Evolutionary conservation across 192 early-diverging fungal species (phyloP).

Genomic region (Podila clonocystis): DNA sequence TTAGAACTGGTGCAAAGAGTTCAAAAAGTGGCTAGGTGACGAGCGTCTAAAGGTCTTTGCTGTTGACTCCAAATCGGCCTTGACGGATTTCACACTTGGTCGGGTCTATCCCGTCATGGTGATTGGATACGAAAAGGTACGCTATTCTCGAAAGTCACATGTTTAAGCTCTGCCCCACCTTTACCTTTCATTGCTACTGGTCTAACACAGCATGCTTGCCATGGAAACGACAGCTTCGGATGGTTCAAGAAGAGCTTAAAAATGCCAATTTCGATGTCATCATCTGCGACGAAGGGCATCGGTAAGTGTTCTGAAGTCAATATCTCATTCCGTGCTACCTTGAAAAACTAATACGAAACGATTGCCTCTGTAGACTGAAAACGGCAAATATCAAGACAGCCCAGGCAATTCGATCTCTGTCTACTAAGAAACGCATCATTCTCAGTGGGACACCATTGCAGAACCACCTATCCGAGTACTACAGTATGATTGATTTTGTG

Average conservation of each 20-base stretch:
- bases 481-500: conserved; percentile 59
- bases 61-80: conserved; percentile 54
- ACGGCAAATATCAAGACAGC: conserved; percentile 57
- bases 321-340: not conserved
- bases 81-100: conserved; percentile 55
- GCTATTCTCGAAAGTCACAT: not conserved
- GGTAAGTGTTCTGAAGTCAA: not conserved
- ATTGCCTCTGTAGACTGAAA: conserved; percentile 47
- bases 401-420: conserved; percentile 44
- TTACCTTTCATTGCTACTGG: too few relatives aligned
- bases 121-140: conserved; percentile 61
- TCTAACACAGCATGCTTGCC: not conserved
- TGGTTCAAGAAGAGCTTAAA: conserved; percentile 44
- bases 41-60: conserved; percentile 55
- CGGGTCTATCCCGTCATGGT: conserved; percentile 60
- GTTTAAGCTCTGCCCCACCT: not conserved
- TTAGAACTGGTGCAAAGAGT: conserved; percentile 63
- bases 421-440: conserved; percentile 50
- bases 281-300: conserved; percentile 34
- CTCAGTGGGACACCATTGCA: conserved; percentile 60
- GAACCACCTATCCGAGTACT: conserved; percentile 60
- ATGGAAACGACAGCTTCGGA: conserved; percentile 23
- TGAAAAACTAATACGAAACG: not conserved
- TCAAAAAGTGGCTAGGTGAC: conserved; percentile 64
- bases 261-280: conserved; percentile 45